Conservation (phyloP, 192 early-diverging fungal genomes). For the Phycomyces blakesleeanus region DNA sequence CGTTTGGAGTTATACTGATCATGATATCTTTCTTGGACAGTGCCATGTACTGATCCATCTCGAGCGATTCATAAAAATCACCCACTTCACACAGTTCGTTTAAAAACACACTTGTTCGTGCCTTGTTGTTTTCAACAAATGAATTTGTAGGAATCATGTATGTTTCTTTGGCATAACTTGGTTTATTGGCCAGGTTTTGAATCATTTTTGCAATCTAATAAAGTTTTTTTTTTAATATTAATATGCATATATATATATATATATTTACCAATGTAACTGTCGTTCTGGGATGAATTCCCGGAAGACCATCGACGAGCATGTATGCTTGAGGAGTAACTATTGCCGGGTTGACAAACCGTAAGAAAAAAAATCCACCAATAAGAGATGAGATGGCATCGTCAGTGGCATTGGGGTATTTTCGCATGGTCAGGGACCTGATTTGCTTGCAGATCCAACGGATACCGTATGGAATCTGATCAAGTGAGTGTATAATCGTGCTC, state of each 20-base stretch:
- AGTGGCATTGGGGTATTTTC: conserved; percentile 90
- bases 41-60: conserved; percentile 98
- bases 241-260: background rate
- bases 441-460: conserved; percentile 99
- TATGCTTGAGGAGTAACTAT: conserved; percentile 94
- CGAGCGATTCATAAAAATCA: conserved; percentile 91
- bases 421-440: conserved; percentile 87
- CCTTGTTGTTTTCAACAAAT: conserved; percentile 84
- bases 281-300: conserved; percentile 75
- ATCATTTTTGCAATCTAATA: conserved; percentile 82
- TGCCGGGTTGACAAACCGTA: conserved; percentile 95
- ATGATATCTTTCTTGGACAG: conserved; percentile 87
- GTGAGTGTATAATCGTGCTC: conserved; percentile 78
- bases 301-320: conserved; percentile 84
- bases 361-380: conserved; percentile 95
- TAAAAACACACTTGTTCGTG: conserved; percentile 80
- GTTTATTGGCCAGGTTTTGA: conserved; percentile 94
- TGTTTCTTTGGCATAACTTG: conserved; percentile 82
- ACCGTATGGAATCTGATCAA: conserved; percentile 90
- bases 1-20: conserved; percentile 90
- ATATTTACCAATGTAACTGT: conserved; percentile 80
- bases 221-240: background rate
- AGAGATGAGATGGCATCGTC: conserved; percentile 88
- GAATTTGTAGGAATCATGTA: conserved; percentile 87
- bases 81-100: conserved; percentile 87